Evolutionary conservation across 306 rosid genomes (phyloP), one percentile per base, ranked within the genome.

Genomic region (Hippophae gyantsensis): DNA sequence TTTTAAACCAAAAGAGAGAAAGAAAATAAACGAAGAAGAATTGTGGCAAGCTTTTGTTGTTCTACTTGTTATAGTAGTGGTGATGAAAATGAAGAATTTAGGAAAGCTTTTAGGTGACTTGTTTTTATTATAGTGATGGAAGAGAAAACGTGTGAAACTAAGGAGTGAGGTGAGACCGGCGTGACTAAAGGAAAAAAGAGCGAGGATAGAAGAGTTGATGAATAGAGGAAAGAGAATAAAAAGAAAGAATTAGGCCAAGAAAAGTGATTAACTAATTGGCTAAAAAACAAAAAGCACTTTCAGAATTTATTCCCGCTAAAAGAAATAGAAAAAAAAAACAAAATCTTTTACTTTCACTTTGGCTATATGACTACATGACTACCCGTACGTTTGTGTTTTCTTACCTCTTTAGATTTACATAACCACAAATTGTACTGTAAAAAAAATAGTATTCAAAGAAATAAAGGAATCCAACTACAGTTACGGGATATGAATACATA

Each of bases 181-280:
- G 95, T 87, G 98, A 87, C 81, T 85, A 76, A 81, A 81, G 96
- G 97, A 70, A 66, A 66, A 63, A 82, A 61, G 60, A 8, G 54
- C 2, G 43, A 77, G 67, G 48, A 18, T 18, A 18, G 23, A 18
- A 18, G 23, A 18, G 23, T 18, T 18, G 23, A 18, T 18, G 23
- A 18, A 18, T 18, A 18, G 1, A 18, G 0, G 23, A 18, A 18
- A 18, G 23, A 18, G 23, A 18, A 18, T 18, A 18, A 18, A 18
- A 18, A 18, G 23, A 18, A 18, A 18, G 23, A 18, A 18, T 18
- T 18, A 18, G 23, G 23, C 23, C 56, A 57, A 58, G 43, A 49
- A 41, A 64, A 56, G 56, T 14, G 60, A 52, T 42, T 63, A 58
- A 71, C 76, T 26, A 70, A 74, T 38, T 43, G 55, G 27, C 65